Evolutionary conservation across 768 basidiomycete species (phyloP).

Genomic region (Infundibulicybe gibba): DNA sequence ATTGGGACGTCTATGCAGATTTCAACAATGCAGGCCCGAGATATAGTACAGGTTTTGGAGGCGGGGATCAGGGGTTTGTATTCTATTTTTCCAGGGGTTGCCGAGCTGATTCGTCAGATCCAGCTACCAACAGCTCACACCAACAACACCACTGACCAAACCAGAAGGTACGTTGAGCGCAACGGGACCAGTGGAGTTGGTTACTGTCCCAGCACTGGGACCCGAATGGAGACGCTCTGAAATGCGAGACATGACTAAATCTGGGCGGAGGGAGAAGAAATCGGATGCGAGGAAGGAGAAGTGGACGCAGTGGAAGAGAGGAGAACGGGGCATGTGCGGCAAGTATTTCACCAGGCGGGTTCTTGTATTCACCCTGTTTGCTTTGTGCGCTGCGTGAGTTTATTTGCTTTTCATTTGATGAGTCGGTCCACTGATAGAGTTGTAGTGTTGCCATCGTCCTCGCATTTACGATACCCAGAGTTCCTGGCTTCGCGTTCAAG

Average conservation of each 20-base stretch:
- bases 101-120: background rate
- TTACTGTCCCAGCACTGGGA: conserved; percentile 89
- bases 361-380: conserved; percentile 68
- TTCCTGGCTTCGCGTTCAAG: conserved; percentile 69
- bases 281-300: conserved; percentile 47
- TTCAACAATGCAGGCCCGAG: conserved; percentile 84
- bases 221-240: conserved; percentile 87
- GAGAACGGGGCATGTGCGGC: conserved; percentile 78
- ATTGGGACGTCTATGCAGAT: conserved; percentile 85
- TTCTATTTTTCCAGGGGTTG: background rate
- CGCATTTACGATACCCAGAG: conserved; percentile 80
- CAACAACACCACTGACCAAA: conserved; percentile 32
- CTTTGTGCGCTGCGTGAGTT: conserved; percentile 51
- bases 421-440: conserved; percentile 1
- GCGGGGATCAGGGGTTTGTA: conserved; percentile 44
- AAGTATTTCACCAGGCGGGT: conserved; percentile 71
- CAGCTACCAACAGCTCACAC: conserved; percentile 45
- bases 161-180: conserved; percentile 28
- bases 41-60: conserved; percentile 64
- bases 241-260: conserved; percentile 71
- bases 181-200: conserved; percentile 69
- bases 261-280: conserved; percentile 62
- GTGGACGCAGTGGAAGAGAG: conserved; percentile 77
- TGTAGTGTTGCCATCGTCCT: conserved; percentile 64
- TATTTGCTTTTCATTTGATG: conserved; percentile 3